These are phyloP conservation scores for Fusarium lyarnte DNA, from an alignment of 2,329 filamentous ascomycete genomes.

Conservation along the genomic window DNA sequence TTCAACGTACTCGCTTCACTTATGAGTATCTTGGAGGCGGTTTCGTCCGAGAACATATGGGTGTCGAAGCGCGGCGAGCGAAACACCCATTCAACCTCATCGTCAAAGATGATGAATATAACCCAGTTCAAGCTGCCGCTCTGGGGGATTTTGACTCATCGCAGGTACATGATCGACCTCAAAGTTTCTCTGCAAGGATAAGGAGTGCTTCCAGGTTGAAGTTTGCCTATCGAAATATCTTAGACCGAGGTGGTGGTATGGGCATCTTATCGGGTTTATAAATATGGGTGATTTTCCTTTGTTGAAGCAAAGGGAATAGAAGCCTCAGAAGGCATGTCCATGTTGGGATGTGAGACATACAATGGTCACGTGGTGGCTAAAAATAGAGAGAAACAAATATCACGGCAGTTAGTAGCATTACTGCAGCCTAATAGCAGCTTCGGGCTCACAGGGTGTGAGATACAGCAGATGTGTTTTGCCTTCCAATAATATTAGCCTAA, in stretches of 20 bases:
- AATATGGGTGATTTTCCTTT: fast-evolving
- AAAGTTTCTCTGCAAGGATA: slow-evolving; percentile 15
- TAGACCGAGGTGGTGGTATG: fast-evolving
- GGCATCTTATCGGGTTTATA: fast-evolving
- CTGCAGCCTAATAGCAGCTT: background rate
- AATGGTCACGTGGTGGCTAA: background rate
- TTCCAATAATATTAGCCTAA: fast-evolving
- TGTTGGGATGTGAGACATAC: background rate
- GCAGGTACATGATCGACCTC: slow-evolving; percentile 29
- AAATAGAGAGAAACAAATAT: background rate
- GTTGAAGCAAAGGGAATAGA: fast-evolving
- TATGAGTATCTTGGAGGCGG: slow-evolving; percentile 26
- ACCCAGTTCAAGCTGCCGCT: slow-evolving; percentile 34
- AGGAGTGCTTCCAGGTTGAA: slow-evolving; percentile 34
- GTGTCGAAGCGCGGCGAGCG: slow-evolving; percentile 20
- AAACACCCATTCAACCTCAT: slow-evolving; percentile 36
- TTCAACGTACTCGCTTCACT: slow-evolving; percentile 38
- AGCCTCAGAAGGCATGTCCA: too few species aligned
- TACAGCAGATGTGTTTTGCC: background rate
- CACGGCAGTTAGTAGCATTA: fast-evolving
- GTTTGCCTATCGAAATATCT: background rate
- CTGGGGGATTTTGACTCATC: slow-evolving; percentile 20
- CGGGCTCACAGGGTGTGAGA: fast-evolving
- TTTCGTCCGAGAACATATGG: slow-evolving; percentile 9
- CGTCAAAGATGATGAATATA: slow-evolving; percentile 35